phyloP scores from a whole-genome alignment of 2,329 filamentous ascomycete species.

The Penicillium sp. region DNA sequence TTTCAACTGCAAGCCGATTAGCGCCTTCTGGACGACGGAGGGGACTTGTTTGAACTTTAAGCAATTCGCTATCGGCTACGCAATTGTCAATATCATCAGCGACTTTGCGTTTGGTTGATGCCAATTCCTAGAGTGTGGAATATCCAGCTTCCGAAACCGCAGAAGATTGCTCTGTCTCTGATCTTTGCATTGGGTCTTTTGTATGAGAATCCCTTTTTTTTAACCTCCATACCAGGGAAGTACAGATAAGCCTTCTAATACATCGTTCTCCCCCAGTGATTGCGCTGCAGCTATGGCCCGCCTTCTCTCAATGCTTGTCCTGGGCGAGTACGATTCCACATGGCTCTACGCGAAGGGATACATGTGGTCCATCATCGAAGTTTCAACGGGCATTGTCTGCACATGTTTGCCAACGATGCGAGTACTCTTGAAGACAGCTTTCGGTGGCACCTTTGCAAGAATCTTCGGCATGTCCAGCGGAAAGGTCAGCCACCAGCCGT shows the following conservation, averaged over 20 bases:
- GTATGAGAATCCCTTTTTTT: neutral
- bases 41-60: slow-evolving; percentile 5
- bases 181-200: slow-evolving; percentile 5
- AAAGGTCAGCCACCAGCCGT: neutral
- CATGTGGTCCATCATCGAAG: slow-evolving; percentile 4
- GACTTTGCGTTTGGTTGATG: slow-evolving; percentile 2
- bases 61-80: slow-evolving; percentile 1
- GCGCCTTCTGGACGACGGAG: slow-evolving; percentile 2
- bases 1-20: slow-evolving; percentile 5
- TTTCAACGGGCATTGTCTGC: slow-evolving; percentile 5
- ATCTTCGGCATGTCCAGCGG: neutral
- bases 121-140: slow-evolving; percentile 6
- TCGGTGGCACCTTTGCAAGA: neutral
- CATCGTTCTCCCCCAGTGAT: neutral
- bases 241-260: neutral
- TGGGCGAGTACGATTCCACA: neutral
- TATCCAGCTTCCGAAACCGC: neutral
- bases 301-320: slow-evolving; percentile 1
- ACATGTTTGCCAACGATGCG: slow-evolving; percentile 5
- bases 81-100: slow-evolving; percentile 1
- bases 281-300: slow-evolving; percentile 2
- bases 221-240: too few relatives aligned
- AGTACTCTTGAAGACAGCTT: neutral
- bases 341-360: neutral
- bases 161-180: slow-evolving; percentile 1